Evolutionary conservation across 176 grass and related monocot species (phyloP), one percentile per base, ranked within the genome.

Genomic region (bread wheat (Triticum aestivum)): DNA sequence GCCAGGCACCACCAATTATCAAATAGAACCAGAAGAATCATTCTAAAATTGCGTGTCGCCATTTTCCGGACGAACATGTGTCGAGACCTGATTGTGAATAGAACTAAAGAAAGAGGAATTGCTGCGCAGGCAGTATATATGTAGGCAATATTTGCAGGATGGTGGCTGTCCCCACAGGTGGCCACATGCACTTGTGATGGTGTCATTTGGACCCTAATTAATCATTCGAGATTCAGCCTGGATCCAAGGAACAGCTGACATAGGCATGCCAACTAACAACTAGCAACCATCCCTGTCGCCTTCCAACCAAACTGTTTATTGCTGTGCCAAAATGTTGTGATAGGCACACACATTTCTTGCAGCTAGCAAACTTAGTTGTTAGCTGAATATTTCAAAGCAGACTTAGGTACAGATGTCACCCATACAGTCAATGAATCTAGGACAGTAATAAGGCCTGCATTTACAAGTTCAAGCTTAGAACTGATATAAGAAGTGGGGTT

Each of bases 171-270:
- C 85, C 82, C 85, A 91, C 82, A 81, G 66, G n/a, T 81, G 38
- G 23, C 89, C 81, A 86, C 78, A 85, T 78, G 82, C 77, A 73
- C 14, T 56, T 88, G 78, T 82, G 82, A 91, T 88, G 90, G 71
- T 82, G 82, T 88, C 90, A 88, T 91, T 88, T 91, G 90, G 90
- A 82, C 61, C 65, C 54, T 54, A 88, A 88, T 56, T 56, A 56
- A 77, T 88, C 63, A 88, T 85, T 91, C 73, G 82, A 85, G 78
- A 88, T 77, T 88, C 71, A 91, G 70, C 76, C 37, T 86, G 78
- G 41, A 88, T 88, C 90, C 86, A 88, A 86, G 78, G 20, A 82
- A 77, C 78, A 85, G 58, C 65, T 78, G 72, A 66, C 90, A 91
- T 29, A 29, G 78, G 77, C 62, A 24, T 85, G 77, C 78, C 90